A percentile compares a stretch with the other conserved stretches of the same genome.
Evolutionary conservation across 139 green algal species (phyloP).

Genomic region (Pseudopediastrum boryanum): DNA sequence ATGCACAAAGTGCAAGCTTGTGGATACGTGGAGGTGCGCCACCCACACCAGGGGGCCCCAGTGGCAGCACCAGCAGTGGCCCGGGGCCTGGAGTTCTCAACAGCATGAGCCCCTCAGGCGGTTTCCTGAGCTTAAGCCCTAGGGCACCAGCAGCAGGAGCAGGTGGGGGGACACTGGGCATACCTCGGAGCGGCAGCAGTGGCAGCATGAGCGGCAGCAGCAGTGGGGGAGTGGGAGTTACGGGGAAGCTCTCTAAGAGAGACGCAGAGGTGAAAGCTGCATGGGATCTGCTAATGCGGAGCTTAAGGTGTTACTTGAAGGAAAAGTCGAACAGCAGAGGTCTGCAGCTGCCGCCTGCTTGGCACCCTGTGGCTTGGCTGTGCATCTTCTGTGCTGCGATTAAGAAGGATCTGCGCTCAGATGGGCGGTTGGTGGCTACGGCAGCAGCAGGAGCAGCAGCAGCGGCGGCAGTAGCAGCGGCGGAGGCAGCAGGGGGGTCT

Average conservation of each 20-base stretch:
- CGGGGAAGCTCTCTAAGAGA: not conserved
- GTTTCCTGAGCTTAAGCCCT: conserved; percentile 13
- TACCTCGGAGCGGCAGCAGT: not conserved
- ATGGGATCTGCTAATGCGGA: conserved; percentile 57
- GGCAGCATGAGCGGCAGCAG: conserved; percentile 12
- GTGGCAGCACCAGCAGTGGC: conserved; percentile 9
- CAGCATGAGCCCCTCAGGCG: too few species aligned
- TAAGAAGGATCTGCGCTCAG: conserved; percentile 27
- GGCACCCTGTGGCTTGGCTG: conserved; percentile 58
- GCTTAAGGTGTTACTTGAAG: conserved; percentile 41
- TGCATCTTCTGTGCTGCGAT: conserved; percentile 53
- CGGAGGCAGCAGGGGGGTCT: not conserved
- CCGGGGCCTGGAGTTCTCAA: not conserved
- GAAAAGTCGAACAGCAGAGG: conserved; percentile 42
- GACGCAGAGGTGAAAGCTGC: conserved; percentile 46
- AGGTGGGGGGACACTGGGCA: not conserved
- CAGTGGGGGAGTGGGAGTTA: not conserved
- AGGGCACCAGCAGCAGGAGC: not conserved
- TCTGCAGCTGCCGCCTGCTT: conserved; percentile 50
- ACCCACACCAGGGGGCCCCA: too few species aligned
- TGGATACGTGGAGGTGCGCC: too few species aligned
- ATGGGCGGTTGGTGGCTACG: conserved; percentile 38
- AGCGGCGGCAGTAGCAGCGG: not conserved
- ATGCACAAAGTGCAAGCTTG: too few species aligned
- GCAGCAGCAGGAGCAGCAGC: conserved; percentile 9